A percentile compares a stretch with the other conserved stretches of the same genome.
These are phyloP conservation scores for Colletotrichum phormii DNA, from an alignment of 2,329 filamentous ascomycete species.

Conservation along the genomic window DNA sequence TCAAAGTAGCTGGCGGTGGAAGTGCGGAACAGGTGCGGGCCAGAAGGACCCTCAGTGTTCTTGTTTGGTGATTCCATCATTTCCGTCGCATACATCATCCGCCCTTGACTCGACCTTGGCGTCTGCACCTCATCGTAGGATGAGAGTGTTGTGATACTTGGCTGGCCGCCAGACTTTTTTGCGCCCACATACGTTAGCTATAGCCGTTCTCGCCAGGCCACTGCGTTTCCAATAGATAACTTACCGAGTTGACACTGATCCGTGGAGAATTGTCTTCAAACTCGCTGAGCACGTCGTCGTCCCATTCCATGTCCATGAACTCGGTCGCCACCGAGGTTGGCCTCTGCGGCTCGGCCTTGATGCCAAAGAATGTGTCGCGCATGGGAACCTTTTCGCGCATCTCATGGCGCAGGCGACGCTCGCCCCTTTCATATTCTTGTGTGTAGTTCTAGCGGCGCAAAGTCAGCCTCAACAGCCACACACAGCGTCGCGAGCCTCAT, in stretches of 20 bases:
- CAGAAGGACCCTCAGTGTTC: constrained; percentile 81
- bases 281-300: constrained; percentile 70
- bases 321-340: constrained; percentile 80
- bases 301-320: constrained; percentile 81
- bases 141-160: constrained; percentile 87
- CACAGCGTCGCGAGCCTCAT: neutral
- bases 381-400: constrained; percentile 63
- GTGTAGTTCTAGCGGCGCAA: constrained; percentile 47
- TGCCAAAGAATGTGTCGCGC: constrained; percentile 71
- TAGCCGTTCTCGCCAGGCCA: neutral
- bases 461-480: constrained; percentile 12
- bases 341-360: constrained; percentile 64
- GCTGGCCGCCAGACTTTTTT: constrained; percentile 59
- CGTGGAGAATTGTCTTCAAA: constrained; percentile 75
- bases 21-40: constrained; percentile 86
- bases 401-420: constrained; percentile 56
- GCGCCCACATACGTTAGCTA: constrained; percentile 31
- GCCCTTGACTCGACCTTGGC: constrained; percentile 74
- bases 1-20: constrained; percentile 68
- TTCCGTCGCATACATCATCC: constrained; percentile 68
- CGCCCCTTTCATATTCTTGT: constrained; percentile 48
- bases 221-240: constrained; percentile 45
- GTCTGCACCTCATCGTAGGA: constrained; percentile 88
- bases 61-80: constrained; percentile 65
- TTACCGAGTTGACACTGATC: constrained; percentile 77